A percentile compares a stretch with the other conserved stretches of the same genome.
phyloP scores from a whole-genome alignment of 108 stramenopile species.

The Cyclotella atomus region DNA sequence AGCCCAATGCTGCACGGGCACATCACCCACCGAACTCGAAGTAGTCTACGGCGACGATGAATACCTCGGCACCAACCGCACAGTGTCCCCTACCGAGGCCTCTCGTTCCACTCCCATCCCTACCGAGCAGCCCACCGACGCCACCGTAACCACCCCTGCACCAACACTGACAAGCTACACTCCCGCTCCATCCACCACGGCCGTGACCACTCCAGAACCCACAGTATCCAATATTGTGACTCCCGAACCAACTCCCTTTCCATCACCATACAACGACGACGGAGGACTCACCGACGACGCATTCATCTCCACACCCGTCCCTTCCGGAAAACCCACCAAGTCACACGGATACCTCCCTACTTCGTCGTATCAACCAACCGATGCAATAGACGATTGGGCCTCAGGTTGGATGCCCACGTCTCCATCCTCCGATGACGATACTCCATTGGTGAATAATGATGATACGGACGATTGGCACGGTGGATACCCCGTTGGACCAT shows the following conservation, averaged over 20 bases:
- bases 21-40: neutral
- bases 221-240: neutral
- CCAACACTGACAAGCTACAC: neutral
- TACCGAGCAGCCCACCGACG: too few species aligned
- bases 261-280: slow-evolving; percentile 2
- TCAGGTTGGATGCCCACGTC: slow-evolving; percentile 3
- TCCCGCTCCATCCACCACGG: neutral
- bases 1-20: neutral
- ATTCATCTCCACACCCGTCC: neutral
- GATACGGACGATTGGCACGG: slow-evolving; percentile 5
- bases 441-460: too few species aligned
- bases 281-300: neutral
- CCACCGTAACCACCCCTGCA: too few species aligned
- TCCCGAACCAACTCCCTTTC: neutral
- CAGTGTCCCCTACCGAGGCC: neutral
- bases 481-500: neutral
- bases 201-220: neutral
- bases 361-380: neutral
- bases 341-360: neutral
- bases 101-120: neutral
- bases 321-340: neutral
- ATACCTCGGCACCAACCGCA: neutral
- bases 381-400: slow-evolving; percentile 3
- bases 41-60: neutral
- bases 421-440: neutral